phyloP scores from a whole-genome alignment of 2,329 filamentous ascomycete species.

The Pseudogymnoascus sp. region DNA sequence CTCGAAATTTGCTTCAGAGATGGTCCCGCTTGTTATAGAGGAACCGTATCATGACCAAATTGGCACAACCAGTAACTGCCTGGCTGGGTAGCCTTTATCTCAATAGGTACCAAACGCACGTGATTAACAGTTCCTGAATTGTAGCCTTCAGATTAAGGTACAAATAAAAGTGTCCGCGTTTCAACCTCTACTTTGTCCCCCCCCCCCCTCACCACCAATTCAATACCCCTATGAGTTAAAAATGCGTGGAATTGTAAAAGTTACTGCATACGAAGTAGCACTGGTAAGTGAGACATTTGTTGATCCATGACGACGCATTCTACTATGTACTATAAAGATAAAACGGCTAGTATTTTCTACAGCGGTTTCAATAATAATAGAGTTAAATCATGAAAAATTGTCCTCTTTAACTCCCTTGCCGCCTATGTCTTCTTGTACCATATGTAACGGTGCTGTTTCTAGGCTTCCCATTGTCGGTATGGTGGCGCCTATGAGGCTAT shows the following conservation, averaged over 20 bases:
- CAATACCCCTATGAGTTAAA: neutral
- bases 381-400: slow-evolving; percentile 9
- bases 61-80: neutral
- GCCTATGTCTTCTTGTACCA: neutral
- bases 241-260: neutral
- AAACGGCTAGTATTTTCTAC: neutral
- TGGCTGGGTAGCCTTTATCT: neutral
- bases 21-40: slow-evolving; percentile 1
- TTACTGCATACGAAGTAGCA: neutral
- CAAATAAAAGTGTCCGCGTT: neutral
- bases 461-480: slow-evolving; percentile 33
- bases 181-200: neutral
- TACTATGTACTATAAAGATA: slow-evolving; percentile 3
- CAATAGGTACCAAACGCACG: neutral
- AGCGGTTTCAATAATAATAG: neutral
- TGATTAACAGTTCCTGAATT: neutral
- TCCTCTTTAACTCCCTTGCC: slow-evolving; percentile 9
- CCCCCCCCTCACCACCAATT: neutral
- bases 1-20: neutral
- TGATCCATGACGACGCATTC: neutral
- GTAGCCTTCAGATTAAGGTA: neutral
- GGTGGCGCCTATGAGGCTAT: slow-evolving; percentile 44
- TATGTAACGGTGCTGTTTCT: slow-evolving; percentile 43
- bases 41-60: neutral
- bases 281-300: neutral